phyloP scores from a whole-genome alignment of 805 yeast genomes.

The Lipomyces kockii region DNA sequence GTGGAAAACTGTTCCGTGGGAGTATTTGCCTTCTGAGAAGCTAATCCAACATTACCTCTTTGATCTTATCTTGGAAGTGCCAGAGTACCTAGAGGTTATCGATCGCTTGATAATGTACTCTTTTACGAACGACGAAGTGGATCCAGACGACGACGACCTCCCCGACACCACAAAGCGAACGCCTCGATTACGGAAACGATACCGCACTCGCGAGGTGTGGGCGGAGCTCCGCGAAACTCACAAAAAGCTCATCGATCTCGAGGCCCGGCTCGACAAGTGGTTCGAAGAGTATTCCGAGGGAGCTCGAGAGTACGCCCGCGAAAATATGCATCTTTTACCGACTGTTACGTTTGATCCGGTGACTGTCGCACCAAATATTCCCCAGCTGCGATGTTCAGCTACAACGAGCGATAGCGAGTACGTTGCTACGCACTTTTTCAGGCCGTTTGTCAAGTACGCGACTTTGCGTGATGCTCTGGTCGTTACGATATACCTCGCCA shows the following conservation, averaged over 20 bases:
- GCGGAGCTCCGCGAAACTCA: conserved; percentile 1
- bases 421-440: conserved; percentile 21
- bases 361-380: conserved; percentile 4
- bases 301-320: background rate
- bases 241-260: conserved; percentile 6
- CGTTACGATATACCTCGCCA: conserved; percentile 9
- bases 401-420: conserved; percentile 6
- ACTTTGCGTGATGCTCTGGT: conserved; percentile 22
- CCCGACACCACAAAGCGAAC: background rate
- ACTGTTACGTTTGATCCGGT: conserved; percentile 5
- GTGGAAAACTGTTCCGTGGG: conserved; percentile 19
- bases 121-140: background rate
- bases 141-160: conserved; percentile 1
- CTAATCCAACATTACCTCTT: background rate
- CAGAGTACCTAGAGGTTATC: conserved; percentile 11
- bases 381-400: conserved; percentile 13
- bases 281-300: background rate
- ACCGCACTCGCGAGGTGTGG: conserved; percentile 1
- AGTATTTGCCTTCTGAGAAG: conserved; percentile 1
- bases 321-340: background rate
- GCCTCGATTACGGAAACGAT: conserved; percentile 9
- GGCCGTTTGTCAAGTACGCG: conserved; percentile 13
- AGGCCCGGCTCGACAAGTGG: conserved; percentile 10
- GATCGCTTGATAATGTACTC: conserved; percentile 12
- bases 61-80: conserved; percentile 16